These are phyloP conservation scores for Prosopis cineraria DNA, from an alignment of 306 rosid genomes.

Conservation along the genomic window DNA sequence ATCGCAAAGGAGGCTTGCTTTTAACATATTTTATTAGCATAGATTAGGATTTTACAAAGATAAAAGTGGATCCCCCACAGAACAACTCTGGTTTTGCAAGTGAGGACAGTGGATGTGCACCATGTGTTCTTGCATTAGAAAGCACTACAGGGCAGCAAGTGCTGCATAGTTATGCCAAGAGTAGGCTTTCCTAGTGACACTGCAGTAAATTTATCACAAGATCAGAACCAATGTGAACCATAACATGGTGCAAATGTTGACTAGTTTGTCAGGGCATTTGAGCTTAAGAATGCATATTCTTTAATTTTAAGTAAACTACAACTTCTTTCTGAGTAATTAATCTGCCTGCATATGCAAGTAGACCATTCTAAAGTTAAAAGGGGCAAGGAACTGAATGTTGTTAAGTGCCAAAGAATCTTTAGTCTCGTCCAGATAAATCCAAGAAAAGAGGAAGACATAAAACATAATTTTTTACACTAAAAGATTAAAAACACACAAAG, in stretches of 20 bases:
- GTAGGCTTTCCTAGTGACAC: not conserved
- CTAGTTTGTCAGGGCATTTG: not conserved
- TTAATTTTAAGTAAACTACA: not conserved
- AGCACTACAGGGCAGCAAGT: not conserved
- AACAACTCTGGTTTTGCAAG: not conserved
- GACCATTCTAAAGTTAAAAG: not conserved
- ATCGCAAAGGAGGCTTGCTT: not conserved
- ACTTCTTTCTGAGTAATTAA: not conserved
- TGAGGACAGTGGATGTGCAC: not conserved
- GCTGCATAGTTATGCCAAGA: not conserved
- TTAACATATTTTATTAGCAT: not conserved
- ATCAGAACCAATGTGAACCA: constrained; percentile 14
- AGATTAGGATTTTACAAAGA: not conserved
- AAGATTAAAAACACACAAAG: not conserved
- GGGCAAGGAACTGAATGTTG: not conserved
- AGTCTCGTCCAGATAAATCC: constrained; percentile 15
- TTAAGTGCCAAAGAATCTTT: not conserved
- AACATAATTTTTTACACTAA: constrained; percentile 5
- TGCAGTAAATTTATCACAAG: not conserved
- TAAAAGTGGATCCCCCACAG: not conserved
- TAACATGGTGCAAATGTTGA: constrained; percentile 4
- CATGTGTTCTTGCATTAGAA: not conserved
- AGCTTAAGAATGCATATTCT: not conserved
- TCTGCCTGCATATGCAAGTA: not conserved
- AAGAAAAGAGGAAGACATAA: constrained; percentile 12